Evolutionary conservation across 2,329 filamentous ascomycete genomes (phyloP).

Genomic region (Alternaria arbusti): DNA sequence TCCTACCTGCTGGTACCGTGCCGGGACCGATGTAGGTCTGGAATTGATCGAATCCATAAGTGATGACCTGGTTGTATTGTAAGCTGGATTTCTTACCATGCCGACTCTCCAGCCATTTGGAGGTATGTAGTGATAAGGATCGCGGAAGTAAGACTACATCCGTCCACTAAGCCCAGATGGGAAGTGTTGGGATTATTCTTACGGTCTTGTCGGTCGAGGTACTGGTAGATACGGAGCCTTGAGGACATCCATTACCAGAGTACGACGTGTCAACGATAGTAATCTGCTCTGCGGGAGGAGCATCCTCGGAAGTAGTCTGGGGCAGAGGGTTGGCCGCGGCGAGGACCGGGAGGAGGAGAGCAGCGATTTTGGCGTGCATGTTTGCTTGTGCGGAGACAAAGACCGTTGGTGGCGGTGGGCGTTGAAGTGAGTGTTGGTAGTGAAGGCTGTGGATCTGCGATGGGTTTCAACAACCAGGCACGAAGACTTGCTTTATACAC

Average conservation of each 20-base stretch:
- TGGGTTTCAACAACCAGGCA: conserved; percentile 26
- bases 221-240: conserved; percentile 42
- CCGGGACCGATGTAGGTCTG: conserved; percentile 45
- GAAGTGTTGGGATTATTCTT: conserved; percentile 9
- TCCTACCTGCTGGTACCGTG: conserved; percentile 10
- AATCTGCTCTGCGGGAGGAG: conserved; percentile 32
- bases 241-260: conserved; percentile 45
- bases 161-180: neutral
- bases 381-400: conserved; percentile 15
- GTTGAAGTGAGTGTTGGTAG: conserved; percentile 16
- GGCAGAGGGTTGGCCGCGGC: conserved; percentile 36
- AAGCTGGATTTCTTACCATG: conserved; percentile 2
- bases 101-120: neutral
- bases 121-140: neutral
- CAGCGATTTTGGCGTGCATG: conserved; percentile 40
- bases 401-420: conserved; percentile 4
- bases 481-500: conserved; percentile 33
- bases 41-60: conserved; percentile 44
- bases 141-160: neutral
- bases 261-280: conserved; percentile 40
- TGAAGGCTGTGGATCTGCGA: conserved; percentile 33
- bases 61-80: conserved; percentile 33
- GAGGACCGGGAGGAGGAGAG: conserved; percentile 36
- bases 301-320: conserved; percentile 16
- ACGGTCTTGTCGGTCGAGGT: conserved; percentile 44